Base-by-base conservation (phyloP, 257 asterid genomes). In the Capsicum rhomboideum region DNA sequence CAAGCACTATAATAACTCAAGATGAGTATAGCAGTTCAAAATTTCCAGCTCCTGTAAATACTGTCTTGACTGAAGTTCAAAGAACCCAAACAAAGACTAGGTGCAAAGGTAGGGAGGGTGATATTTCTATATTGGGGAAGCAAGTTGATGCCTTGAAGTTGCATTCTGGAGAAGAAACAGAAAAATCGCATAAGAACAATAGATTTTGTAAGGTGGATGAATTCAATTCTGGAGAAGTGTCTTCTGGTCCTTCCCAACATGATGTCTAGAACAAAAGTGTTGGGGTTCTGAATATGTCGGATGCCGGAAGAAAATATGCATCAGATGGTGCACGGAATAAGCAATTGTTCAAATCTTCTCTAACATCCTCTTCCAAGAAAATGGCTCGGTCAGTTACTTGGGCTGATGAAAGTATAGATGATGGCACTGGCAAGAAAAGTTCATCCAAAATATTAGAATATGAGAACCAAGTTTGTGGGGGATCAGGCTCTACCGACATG, bases 21-120 rank as follows among this genome's bases (percentile, higher is more conserved):
- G 95, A 93, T 21, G 98, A 90, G 89, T 91, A 96, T 86, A 92
- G 83, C 82, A 82, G 92, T 88, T 87, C 97, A n/a, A 90, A 90
- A 85, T 58, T 55, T 21, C 50, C 86, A 50, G 87, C 52, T 78
- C 85, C 84, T 21, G 11, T 52, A 58, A 87, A 89, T 85, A 52
- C 83, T 54, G 79, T 44, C 78, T 83, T 91, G 13, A 54, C 72
- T 16, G 81, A 86, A 86, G 86, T 83, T 83, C 81, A 85, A 86
- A 86, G 86, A 87, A 61, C 79, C 72, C 86, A 90, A 85, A 89
- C 84, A 69, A 90, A 86, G 69, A n/a, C 42, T 21, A 88, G 44
- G 50, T 18, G 31, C 61, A 44, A 90, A 77, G 85, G 56, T 42
- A 72, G 63, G 31, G 82, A 87, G 44, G 83, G 55, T 56, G 80